These are phyloP conservation scores for Pythium sukuiense DNA, from an alignment of 352 stramenopile genomes.

Conservation along the genomic window DNA sequence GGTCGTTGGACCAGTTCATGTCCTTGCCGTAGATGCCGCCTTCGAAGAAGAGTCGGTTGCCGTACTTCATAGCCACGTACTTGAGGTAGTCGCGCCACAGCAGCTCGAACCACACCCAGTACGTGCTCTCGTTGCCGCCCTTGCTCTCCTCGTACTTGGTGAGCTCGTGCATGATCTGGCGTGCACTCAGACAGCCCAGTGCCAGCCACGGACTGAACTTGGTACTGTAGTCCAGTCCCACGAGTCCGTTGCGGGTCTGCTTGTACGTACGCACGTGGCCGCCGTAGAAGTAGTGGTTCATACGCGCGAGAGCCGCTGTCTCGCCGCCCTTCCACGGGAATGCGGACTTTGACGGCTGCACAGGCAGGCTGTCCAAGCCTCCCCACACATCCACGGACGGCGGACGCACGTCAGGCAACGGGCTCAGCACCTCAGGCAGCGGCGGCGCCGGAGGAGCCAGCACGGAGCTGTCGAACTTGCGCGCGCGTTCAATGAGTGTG, in stretches of 20 bases:
- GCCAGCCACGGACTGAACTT: slow-evolving; percentile 25
- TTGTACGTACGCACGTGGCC: slow-evolving; percentile 23
- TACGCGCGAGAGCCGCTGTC: slow-evolving; percentile 10
- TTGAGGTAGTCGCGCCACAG: slow-evolving; percentile 24
- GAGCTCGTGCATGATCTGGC: slow-evolving; percentile 23
- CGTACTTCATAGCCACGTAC: slow-evolving; percentile 24
- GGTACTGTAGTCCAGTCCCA: slow-evolving; percentile 20
- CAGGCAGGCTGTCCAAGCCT: not conserved
- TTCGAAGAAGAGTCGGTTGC: slow-evolving; percentile 19
- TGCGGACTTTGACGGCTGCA: slow-evolving; percentile 14
- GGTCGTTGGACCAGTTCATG: slow-evolving; percentile 13
- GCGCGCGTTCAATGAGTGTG: slow-evolving; percentile 16
- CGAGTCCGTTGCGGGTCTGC: slow-evolving; percentile 19
- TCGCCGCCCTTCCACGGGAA: slow-evolving; percentile 20
- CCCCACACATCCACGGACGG: slow-evolving; percentile 7
- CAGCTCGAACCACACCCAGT: slow-evolving; percentile 24
- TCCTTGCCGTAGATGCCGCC: slow-evolving; percentile 23
- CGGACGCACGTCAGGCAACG: not conserved
- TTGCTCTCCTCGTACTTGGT: slow-evolving; percentile 9
- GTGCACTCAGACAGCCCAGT: slow-evolving; percentile 18
- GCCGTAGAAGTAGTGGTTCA: slow-evolving; percentile 16
- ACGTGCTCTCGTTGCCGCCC: slow-evolving; percentile 25
- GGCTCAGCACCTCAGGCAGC: slow-evolving; percentile 3
- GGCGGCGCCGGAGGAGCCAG: slow-evolving; percentile 5
- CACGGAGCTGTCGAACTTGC: slow-evolving; percentile 11